Percentiles rank a stretch among this genome's conserved stretches.
Conservation (phyloP, 192 early-diverging fungal genomes). For the Podila horticola region DNA sequence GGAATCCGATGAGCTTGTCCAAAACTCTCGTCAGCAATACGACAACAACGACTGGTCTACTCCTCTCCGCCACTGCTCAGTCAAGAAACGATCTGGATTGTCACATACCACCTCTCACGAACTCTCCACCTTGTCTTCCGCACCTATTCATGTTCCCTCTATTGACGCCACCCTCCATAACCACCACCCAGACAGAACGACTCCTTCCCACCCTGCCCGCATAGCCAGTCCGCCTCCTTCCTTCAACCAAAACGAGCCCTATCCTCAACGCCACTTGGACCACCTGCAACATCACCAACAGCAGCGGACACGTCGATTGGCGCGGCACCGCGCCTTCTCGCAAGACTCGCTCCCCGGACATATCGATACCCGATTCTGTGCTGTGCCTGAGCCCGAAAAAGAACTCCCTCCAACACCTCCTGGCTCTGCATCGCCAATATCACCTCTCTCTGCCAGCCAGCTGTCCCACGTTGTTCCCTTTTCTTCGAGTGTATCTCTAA, state of each 20-base stretch:
- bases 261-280: background rate
- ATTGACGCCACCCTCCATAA: background rate
- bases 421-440: slow-evolving; percentile 4
- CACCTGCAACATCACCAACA: slow-evolving; percentile 4
- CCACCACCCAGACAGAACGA: background rate
- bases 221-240: background rate
- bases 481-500: background rate
- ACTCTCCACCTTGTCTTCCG: background rate
- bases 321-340: slow-evolving; percentile 15
- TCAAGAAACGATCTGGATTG: background rate
- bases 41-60: background rate
- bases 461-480: background rate
- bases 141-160: background rate
- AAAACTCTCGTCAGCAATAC: background rate
- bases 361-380: background rate
- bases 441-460: background rate
- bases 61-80: background rate
- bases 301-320: slow-evolving; percentile 4
- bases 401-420: slow-evolving; percentile 34
- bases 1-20: background rate
- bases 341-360: slow-evolving; percentile 30
- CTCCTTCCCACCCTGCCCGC: background rate
- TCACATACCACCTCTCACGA: background rate
- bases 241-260: background rate
- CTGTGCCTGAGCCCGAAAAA: slow-evolving; percentile 3